These are phyloP conservation scores for Cladobotryum protrusum DNA, from an alignment of 2,329 filamentous ascomycete genomes.

Conservation along the genomic window DNA sequence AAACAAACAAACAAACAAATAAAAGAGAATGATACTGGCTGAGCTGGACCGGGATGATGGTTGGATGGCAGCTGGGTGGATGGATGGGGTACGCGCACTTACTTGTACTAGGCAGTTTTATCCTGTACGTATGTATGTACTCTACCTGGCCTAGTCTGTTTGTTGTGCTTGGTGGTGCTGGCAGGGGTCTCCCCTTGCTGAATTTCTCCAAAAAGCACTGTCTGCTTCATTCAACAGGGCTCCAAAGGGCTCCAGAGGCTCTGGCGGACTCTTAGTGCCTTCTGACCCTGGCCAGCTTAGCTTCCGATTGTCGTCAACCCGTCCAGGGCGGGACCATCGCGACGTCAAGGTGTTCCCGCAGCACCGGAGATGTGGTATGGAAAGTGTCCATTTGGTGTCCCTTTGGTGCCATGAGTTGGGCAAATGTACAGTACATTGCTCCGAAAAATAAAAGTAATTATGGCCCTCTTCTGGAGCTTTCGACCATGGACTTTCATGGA, in stretches of 20 bases:
- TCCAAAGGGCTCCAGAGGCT: background rate
- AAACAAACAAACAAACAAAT: background rate
- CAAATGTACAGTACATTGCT: slow-evolving; percentile 6
- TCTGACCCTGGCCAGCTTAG: slow-evolving; percentile 1
- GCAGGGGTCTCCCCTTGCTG: too few relatives aligned
- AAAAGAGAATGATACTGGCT: too few relatives aligned
- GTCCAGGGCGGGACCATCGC: slow-evolving; percentile 7
- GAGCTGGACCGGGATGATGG: too few relatives aligned
- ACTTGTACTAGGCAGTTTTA: too few relatives aligned
- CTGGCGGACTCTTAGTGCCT: background rate
- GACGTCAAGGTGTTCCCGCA: slow-evolving; percentile 1
- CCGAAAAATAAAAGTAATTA: slow-evolving; percentile 8
- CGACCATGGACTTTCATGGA: slow-evolving; percentile 1
- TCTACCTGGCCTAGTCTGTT: too few relatives aligned
- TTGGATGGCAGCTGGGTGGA: too few relatives aligned
- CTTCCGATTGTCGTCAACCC: slow-evolving; percentile 5
- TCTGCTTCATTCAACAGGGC: too few relatives aligned
- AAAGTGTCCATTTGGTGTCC: slow-evolving; percentile 1
- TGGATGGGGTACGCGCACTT: too few relatives aligned
- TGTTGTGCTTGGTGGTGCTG: too few relatives aligned
- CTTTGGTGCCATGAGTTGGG: background rate
- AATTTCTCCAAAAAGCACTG: too few relatives aligned
- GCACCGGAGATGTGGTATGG: background rate
- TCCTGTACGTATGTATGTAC: too few relatives aligned
- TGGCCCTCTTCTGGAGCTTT: background rate